phyloP scores from a whole-genome alignment of 441 rosid genomes.

The Lepidium campestre region DNA sequence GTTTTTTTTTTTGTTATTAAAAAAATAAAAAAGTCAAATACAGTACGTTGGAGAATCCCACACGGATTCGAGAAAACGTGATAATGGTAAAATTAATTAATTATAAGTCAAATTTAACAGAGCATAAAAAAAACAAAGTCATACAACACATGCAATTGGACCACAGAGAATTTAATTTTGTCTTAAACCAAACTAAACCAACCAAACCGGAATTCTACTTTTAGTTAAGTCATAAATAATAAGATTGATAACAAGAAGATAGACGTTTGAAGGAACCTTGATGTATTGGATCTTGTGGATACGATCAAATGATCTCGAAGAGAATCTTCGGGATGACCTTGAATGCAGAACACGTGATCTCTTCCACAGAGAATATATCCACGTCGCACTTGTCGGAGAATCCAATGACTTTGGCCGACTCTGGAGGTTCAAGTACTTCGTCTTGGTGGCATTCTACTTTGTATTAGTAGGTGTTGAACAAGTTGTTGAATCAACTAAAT shows the following conservation, averaged over 20 bases:
- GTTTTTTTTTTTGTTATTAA: too few species aligned
- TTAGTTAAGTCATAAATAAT: too few species aligned
- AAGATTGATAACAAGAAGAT: neutral
- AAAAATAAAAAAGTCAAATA: too few species aligned
- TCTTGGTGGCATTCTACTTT: constrained; percentile 70
- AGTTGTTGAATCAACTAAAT: too few species aligned
- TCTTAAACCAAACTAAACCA: neutral
- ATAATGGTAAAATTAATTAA: too few species aligned
- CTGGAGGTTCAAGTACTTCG: constrained; percentile 63
- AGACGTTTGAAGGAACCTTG: constrained; percentile 29
- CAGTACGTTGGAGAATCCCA: too few species aligned
- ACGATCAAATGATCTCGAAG: constrained; percentile 53
- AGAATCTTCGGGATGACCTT: constrained; percentile 86
- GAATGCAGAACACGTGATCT: constrained; percentile 56
- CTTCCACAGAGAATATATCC: constrained; percentile 55
- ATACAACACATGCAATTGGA: neutral
- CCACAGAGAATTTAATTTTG: neutral
- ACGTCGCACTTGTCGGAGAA: constrained; percentile 64
- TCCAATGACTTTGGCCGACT: constrained; percentile 55
- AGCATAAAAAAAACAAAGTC: too few species aligned
- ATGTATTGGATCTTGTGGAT: constrained; percentile 30
- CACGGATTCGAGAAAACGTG: too few species aligned
- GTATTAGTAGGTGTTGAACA: too few species aligned
- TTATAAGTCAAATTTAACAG: too few species aligned
- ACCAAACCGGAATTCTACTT: neutral